Evolutionary conservation across 2,329 filamentous ascomycete species (phyloP), one percentile per base, ranked within the genome.

Genomic region (Elsinoe arachidis): DNA sequence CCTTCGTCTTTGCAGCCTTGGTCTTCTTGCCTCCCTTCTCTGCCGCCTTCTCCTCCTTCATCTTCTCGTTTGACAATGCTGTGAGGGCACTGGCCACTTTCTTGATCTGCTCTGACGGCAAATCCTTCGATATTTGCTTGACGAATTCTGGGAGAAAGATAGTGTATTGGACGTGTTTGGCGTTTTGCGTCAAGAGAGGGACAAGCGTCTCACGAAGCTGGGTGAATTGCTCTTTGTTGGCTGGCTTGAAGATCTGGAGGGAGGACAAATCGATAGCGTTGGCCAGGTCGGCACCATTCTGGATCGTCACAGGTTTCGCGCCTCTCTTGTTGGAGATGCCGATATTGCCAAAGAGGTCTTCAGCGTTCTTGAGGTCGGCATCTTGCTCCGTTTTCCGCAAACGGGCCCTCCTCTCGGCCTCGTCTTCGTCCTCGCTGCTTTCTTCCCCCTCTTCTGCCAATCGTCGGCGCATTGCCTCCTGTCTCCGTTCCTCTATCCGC

Each of bases 1-100:
- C 83, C 84, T 99, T 99, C 38, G 87, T 95, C 84, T 97, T 97
- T 61, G 89, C 87, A 3, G 91, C 91, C 82, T 97, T 97, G 65
- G 80, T 84, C 84, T 97, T 99, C 87, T 97, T 99, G 67, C 86
- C 88, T 56, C 88, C 85, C 80, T 96, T 96, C 63, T 96, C 90
- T 2, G 88, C 83, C 3, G 86, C 85, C 81, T 97, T 96, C 81
- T 99, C 93, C 73, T 96, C 91, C 78, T 90, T 95, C 86, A 97
- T 86, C 81, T 95, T 96, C 82, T 97, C 93, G 71, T 99, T 99
- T 70, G 89, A 82, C 58, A 96, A 80, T 4, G 90, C 86, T n/a
- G 91, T 96, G 67, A 99, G 75, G 4, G 82, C 81, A 72, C 88
- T 95, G 11, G 90, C 83, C 63, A 96, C 83, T 80, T 97, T 97